Conservation (phyloP, 495 filamentous ascomycete genomes). For the Bombardia bombarda region DNA sequence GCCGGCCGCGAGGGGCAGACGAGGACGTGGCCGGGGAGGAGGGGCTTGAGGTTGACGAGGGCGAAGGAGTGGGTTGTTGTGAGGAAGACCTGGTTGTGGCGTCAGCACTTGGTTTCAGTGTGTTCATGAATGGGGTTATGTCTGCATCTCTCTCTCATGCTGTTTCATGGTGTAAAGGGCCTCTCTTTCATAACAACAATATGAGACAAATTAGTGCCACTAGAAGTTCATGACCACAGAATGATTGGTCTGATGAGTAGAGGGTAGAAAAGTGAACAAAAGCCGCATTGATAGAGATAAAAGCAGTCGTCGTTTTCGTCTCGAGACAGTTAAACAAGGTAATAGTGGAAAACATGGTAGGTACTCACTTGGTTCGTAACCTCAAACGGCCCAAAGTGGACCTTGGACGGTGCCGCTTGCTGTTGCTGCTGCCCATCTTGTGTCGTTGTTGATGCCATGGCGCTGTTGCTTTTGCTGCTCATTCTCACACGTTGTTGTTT, state of each 20-base stretch:
- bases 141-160: too few relatives aligned
- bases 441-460: not conserved
- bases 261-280: not conserved
- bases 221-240: too few relatives aligned
- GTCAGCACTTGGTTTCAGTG: conserved; percentile 1
- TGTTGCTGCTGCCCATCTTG: not conserved
- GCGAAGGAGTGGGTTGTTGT: conserved; percentile 69
- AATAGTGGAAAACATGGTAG: not conserved
- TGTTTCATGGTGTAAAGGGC: too few relatives aligned
- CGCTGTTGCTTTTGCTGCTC: not conserved
- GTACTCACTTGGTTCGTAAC: conserved; percentile 52
- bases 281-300: too few relatives aligned
- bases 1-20: conserved; percentile 59
- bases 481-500: not conserved
- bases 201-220: too few relatives aligned
- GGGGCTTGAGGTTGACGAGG: conserved; percentile 89
- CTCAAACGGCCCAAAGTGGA: conserved; percentile 58
- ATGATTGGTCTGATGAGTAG: too few relatives aligned
- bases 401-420: conserved; percentile 1
- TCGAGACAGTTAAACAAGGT: too few relatives aligned
- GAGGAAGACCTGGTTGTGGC: conserved; percentile 63
- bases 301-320: too few relatives aligned
- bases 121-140: too few relatives aligned
- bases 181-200: too few relatives aligned
- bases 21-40: conserved; percentile 89